Evolutionary conservation across 2,329 filamentous ascomycete species (phyloP).

Genomic region (Penicillium glabrum): DNA sequence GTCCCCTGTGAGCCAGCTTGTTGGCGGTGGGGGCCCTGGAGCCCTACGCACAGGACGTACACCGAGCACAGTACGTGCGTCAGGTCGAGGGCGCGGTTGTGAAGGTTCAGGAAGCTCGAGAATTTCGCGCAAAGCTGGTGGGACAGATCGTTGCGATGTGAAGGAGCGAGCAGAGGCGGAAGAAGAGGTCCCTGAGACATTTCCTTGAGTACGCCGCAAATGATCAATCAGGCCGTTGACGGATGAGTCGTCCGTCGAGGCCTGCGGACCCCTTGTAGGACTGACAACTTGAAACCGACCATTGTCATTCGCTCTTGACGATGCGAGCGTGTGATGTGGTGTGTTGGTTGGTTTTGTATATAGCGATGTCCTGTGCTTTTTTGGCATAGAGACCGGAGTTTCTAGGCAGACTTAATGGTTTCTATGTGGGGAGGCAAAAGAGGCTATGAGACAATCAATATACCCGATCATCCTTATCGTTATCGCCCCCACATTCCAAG

Average conservation of each 20-base stretch:
- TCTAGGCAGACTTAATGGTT: background rate
- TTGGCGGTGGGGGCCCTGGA: slow-evolving; percentile 47
- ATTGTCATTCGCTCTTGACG: slow-evolving; percentile 31
- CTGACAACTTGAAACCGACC: slow-evolving; percentile 21
- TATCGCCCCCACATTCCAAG: background rate
- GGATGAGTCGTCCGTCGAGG: slow-evolving; percentile 29
- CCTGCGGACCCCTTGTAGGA: slow-evolving; percentile 10
- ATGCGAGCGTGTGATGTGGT: slow-evolving; percentile 40
- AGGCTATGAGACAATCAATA: background rate
- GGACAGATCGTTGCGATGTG: slow-evolving; percentile 39
- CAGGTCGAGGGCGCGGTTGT: slow-evolving; percentile 42
- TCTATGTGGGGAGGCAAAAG: slow-evolving; percentile 1
- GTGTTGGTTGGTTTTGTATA: slow-evolving; percentile 41
- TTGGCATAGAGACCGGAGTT: slow-evolving; percentile 42
- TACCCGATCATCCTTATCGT: background rate
- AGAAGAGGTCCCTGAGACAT: slow-evolving; percentile 18
- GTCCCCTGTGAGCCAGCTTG: slow-evolving; percentile 43
- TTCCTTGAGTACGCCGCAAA: slow-evolving; percentile 44
- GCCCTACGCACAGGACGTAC: slow-evolving; percentile 36
- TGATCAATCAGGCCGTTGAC: slow-evolving; percentile 51
- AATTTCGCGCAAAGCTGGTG: slow-evolving; percentile 46
- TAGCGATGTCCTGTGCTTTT: slow-evolving; percentile 44
- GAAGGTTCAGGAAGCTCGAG: slow-evolving; percentile 46
- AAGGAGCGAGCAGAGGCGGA: slow-evolving; percentile 15
- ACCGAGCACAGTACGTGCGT: slow-evolving; percentile 32